phyloP scores from a whole-genome alignment of 2,329 filamentous ascomycete species.

The Aspergillus calidoustus region DNA sequence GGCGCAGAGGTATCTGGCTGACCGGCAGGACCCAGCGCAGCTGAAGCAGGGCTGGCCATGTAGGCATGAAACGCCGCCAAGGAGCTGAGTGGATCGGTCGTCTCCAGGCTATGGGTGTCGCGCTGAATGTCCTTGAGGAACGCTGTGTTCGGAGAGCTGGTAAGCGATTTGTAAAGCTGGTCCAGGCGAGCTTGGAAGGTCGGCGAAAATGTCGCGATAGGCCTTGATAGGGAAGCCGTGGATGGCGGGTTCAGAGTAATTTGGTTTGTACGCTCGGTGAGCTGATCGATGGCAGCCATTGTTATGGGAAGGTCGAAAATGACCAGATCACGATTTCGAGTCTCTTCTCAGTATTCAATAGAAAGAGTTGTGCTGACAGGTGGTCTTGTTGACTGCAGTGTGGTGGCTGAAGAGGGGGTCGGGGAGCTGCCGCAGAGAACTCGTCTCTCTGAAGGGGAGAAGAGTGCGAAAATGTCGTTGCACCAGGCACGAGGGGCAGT shows the following conservation, averaged over 20 bases:
- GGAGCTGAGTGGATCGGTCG: conserved; percentile 30
- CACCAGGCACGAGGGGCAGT: not conserved
- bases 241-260: conserved; percentile 20
- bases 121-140: conserved; percentile 32
- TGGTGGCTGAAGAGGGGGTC: not conserved
- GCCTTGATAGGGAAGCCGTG: conserved; percentile 1
- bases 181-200: conserved; percentile 40
- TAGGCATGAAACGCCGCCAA: conserved; percentile 54
- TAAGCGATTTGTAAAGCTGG: conserved; percentile 39
- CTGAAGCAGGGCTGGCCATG: conserved; percentile 52
- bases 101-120: conserved; percentile 14
- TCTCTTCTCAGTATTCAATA: not conserved
- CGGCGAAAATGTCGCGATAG: conserved; percentile 35
- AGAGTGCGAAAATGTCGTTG: not conserved
- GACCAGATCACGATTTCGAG: not conserved
- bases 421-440: not conserved
- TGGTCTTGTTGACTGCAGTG: not conserved
- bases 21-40: conserved; percentile 46
- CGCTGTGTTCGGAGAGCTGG: conserved; percentile 24
- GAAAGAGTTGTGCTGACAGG: not conserved
- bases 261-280: conserved; percentile 22
- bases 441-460: not conserved
- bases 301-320: not conserved
- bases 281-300: conserved; percentile 10
- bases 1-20: conserved; percentile 67